These are phyloP conservation scores for Viola odorata DNA, from an alignment of 345 rosid genomes.

Conservation along the genomic window DNA sequence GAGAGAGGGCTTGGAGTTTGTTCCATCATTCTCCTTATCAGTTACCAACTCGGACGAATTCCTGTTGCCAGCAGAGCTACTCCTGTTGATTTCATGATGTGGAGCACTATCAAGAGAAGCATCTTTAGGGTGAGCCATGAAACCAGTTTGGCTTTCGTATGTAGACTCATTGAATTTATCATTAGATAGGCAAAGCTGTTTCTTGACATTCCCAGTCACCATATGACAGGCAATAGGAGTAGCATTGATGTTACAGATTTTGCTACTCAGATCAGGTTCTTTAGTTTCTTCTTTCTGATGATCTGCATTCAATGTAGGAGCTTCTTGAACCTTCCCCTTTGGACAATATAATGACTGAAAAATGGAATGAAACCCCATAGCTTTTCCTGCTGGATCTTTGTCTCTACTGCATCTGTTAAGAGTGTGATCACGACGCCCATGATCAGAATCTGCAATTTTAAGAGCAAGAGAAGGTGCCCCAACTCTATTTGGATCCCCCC, in stretches of 20 bases:
- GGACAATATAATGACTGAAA: constrained; percentile 67
- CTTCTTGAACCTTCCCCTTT: constrained; percentile 31
- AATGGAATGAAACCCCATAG: constrained; percentile 66
- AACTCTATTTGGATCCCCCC: constrained; percentile 50
- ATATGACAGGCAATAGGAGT: constrained; percentile 35
- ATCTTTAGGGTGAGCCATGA: constrained; percentile 23
- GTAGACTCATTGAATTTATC: constrained; percentile 28
- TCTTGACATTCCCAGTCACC: constrained; percentile 32
- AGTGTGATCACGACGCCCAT: constrained; percentile 21
- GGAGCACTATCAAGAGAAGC: constrained; percentile 22
- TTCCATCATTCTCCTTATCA: constrained; percentile 28
- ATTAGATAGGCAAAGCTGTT: constrained; percentile 27
- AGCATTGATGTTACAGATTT: constrained; percentile 30
- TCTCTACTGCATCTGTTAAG: constrained; percentile 15
- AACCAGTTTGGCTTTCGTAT: constrained; percentile 28
- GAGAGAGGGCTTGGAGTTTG: constrained; percentile 31
- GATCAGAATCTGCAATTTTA: constrained; percentile 25
- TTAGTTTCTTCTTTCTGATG: constrained; percentile 20
- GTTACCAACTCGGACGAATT: constrained; percentile 21
- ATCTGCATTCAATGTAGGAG: constrained; percentile 10
- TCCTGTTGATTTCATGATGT: constrained; percentile 21
- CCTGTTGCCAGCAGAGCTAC: constrained; percentile 27
- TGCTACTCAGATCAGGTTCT: constrained; percentile 27
- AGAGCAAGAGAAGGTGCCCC: constrained; percentile 32
- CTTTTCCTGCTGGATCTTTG: constrained; percentile 24